These are phyloP conservation scores for Blakeslea trispora DNA, from an alignment of 371 early-diverging fungal species.

Conservation along the genomic window DNA sequence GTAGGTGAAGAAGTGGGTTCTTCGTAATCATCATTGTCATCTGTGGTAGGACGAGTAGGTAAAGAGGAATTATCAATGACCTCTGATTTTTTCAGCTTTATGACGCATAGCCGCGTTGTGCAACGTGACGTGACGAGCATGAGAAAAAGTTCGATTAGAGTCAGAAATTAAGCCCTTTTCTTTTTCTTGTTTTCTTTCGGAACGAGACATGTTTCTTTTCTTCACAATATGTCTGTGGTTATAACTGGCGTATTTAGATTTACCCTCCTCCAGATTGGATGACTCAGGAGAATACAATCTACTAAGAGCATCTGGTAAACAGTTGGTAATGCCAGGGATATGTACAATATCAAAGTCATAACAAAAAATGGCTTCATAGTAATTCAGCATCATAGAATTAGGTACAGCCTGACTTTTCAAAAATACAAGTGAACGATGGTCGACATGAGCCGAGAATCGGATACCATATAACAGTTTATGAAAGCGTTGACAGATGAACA, in stretches of 20 bases:
- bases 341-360: constrained; percentile 11
- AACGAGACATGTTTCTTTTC: neutral
- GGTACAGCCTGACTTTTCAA: constrained; percentile 9
- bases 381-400: constrained; percentile 11
- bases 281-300: neutral
- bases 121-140: too few species aligned
- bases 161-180: too few species aligned
- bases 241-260: neutral
- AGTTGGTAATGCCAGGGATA: constrained; percentile 10
- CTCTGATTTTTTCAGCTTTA: neutral
- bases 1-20: too few species aligned
- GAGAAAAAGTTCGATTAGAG: too few species aligned
- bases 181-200: too few species aligned
- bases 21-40: neutral
- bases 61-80: neutral
- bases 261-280: constrained; percentile 8
- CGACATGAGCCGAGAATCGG: neutral
- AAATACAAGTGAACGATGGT: constrained; percentile 4
- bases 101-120: neutral
- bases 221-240: neutral
- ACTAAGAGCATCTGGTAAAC: constrained; percentile 1
- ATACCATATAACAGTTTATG: constrained; percentile 1
- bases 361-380: constrained; percentile 18
- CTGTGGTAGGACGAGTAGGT: neutral
- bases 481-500: constrained; percentile 2